Evolutionary conservation across 805 yeast genomes (phyloP).

Genomic region (Kregervanrija fluxuum): DNA sequence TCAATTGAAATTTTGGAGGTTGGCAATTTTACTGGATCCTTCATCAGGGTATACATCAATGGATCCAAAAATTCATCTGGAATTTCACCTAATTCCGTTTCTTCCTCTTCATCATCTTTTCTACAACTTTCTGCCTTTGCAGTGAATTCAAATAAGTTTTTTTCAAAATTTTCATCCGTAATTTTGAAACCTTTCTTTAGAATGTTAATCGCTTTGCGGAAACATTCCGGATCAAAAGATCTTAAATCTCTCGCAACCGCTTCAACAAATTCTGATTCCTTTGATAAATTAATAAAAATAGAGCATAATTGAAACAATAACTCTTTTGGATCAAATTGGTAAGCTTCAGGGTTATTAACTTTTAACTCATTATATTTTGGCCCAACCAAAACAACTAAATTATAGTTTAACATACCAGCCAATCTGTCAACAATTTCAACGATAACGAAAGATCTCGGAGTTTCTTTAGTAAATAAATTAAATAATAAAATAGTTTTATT

Average conservation of each 20-base stretch:
- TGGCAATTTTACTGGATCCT: slow-evolving; percentile 93
- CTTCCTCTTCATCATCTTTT: slow-evolving; percentile 69
- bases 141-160: slow-evolving; percentile 47
- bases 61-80: slow-evolving; percentile 98
- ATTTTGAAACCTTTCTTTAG: slow-evolving; percentile 49
- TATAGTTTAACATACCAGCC: slow-evolving; percentile 94
- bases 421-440: slow-evolving; percentile 89
- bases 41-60: slow-evolving; percentile 91
- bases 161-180: slow-evolving; percentile 40
- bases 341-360: slow-evolving; percentile 76
- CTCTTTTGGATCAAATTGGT: slow-evolving; percentile 73
- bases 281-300: slow-evolving; percentile 66
- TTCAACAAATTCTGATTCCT: slow-evolving; percentile 55
- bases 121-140: slow-evolving; percentile 56
- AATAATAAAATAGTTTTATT: slow-evolving; percentile 77
- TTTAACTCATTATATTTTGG: slow-evolving; percentile 87
- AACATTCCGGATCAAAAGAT: slow-evolving; percentile 64
- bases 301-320: slow-evolving; percentile 64
- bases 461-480: slow-evolving; percentile 74
- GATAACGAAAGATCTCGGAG: slow-evolving; percentile 78
- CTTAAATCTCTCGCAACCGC: slow-evolving; percentile 92
- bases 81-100: slow-evolving; percentile 80
- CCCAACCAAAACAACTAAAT: slow-evolving; percentile 87
- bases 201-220: slow-evolving; percentile 64
- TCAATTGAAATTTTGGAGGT: slow-evolving; percentile 80